Evolutionary conservation across 2,329 filamentous ascomycete genomes (phyloP).

Genomic region (Phialophora expanda): DNA sequence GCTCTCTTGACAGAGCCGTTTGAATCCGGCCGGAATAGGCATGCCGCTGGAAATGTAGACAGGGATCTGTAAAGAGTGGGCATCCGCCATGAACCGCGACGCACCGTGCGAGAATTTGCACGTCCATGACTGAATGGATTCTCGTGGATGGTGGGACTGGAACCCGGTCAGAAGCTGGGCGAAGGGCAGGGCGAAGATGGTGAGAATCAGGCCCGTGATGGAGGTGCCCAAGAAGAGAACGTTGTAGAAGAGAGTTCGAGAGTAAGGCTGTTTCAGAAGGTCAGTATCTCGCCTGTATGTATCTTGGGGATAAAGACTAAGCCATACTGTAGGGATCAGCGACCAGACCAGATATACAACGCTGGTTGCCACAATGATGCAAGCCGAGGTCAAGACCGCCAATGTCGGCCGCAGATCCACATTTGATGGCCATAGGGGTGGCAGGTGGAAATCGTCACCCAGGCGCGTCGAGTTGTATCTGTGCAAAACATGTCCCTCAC

Average conservation of each 20-base stretch:
- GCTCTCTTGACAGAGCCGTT: conserved; percentile 47
- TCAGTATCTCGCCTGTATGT: conserved; percentile 2
- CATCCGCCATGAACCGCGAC: conserved; percentile 31
- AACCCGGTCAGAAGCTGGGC: conserved; percentile 26
- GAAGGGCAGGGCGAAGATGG: conserved; percentile 37
- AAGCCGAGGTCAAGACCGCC: conserved; percentile 46
- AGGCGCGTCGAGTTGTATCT: conserved; percentile 48
- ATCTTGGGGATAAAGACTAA: neutral
- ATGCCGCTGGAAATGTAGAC: conserved; percentile 29
- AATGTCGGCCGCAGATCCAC: conserved; percentile 50
- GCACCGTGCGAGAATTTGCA: conserved; percentile 37
- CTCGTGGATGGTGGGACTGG: conserved; percentile 20
- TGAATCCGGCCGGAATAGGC: conserved; percentile 45
- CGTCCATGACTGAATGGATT: conserved; percentile 39
- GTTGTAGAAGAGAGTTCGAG: conserved; percentile 34
- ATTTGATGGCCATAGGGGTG: conserved; percentile 50
- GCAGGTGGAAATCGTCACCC: conserved; percentile 44
- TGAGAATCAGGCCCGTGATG: conserved; percentile 26
- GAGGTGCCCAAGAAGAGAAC: conserved; percentile 28
- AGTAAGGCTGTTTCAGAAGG: conserved; percentile 26
- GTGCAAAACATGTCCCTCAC: conserved; percentile 48
- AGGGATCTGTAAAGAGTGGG: conserved; percentile 32
- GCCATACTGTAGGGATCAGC: conserved; percentile 34
- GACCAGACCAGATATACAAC: conserved; percentile 39
- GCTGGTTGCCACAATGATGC: conserved; percentile 44